Conservation (phyloP, 1,284 basidiomycete species). For the Pseudozyma flocculosa region DNA sequence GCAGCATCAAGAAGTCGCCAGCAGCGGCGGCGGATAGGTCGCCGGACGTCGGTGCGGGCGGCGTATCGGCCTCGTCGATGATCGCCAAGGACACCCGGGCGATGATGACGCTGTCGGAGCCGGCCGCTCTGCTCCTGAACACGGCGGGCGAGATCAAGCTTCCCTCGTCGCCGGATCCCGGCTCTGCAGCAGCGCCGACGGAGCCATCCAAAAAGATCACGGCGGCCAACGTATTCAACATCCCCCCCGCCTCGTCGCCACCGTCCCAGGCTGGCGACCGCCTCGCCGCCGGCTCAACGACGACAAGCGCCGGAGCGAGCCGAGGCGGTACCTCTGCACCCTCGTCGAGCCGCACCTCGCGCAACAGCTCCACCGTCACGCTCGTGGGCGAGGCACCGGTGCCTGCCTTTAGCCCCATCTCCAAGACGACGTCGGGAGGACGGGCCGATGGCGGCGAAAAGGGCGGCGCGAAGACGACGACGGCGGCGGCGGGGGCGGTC, state of each 20-base stretch:
- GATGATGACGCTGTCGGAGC: background rate
- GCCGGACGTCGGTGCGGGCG: constrained; percentile 8
- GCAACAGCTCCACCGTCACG: background rate
- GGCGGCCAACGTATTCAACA: too few species aligned
- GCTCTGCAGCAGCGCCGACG: too few species aligned
- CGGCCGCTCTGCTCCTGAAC: too few species aligned
- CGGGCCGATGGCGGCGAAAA: too few species aligned
- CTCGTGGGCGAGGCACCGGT: background rate
- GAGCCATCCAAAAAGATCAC: too few species aligned
- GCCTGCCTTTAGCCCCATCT: background rate
- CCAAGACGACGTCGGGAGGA: background rate
- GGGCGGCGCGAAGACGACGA: too few species aligned
- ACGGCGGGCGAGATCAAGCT: too few species aligned
- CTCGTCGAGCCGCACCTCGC: too few species aligned
- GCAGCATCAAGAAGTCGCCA: constrained; percentile 2
- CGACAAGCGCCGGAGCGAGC: too few species aligned
- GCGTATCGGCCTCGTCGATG: constrained; percentile 22
- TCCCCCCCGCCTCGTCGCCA: background rate
- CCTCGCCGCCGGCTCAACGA: background rate
- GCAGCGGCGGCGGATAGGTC: constrained; percentile 21
- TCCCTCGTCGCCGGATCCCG: too few species aligned
- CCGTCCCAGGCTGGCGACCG: background rate
- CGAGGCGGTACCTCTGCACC: too few species aligned
- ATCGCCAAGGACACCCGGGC: constrained; percentile 1
- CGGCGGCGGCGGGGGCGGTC: too few species aligned